Base-by-base conservation (phyloP, 1,284 basidiomycete species). In the Porogramme epimiltina region DNA sequence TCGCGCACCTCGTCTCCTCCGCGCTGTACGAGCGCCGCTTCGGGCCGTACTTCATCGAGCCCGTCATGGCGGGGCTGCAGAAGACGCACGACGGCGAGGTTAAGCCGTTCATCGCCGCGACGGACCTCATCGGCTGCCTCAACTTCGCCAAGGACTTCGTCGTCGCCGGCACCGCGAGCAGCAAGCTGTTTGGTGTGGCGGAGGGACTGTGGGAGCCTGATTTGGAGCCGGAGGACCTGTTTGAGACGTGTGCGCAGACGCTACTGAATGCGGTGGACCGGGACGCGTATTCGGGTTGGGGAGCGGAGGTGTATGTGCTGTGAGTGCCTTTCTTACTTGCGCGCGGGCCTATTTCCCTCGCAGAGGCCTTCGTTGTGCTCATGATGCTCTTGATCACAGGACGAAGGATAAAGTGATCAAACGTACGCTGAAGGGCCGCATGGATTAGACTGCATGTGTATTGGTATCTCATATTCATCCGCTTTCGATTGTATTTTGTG, bases 181-280 rank as follows among this genome's bases (percentile, higher is more conserved):
- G 87, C 64, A 98, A 98, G 76, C 75, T 99, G 62, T 98, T 89
- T 67, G 97, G 97, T 87, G 88, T 97, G 62, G 97, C 97, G 37
- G 97, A 99, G 73, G 94, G 95, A 4, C 79, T 99, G 37, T 99
- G 97, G 97, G 96, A 99, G 73, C 94, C 95, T 5, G 93, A 95
- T 72, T 77, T 99, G 69, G 94, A 88, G 68, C 86, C 95, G 13
- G 97, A 99, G 69, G 97, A 99, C 71, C 76, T 99, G 46, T 99
- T 99, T 66, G 97, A 99, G 78, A 99, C 97, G 11, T 95, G 98
- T 65, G 94, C 93, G 20, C 97, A 99, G 73, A 96, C 95, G 9
- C 75, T 99, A 51, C 74, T 99, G 66, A 98, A 96, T 64, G 93
- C 95, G 9, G 88, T 98, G 34, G 97, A 99, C 71, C 82, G 97